A percentile compares a stretch with the other conserved stretches of the same genome.
These are phyloP conservation scores for Nissolia schottii DNA, from an alignment of 306 rosid species.

Conservation along the genomic window DNA sequence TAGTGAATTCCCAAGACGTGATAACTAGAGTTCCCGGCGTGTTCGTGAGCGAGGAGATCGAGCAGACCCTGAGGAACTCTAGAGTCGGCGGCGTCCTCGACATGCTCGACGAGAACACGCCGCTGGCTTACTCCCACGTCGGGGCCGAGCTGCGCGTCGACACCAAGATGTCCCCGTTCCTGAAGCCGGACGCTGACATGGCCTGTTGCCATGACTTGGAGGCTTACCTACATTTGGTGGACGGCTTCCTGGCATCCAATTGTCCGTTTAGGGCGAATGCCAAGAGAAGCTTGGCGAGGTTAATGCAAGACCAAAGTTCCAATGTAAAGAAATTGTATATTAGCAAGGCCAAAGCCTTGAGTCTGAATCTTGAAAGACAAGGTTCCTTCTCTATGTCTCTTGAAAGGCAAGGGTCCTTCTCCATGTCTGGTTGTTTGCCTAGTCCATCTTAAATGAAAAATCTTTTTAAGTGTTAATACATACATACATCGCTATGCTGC, in stretches of 20 bases:
- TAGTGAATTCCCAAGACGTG: conserved; percentile 83
- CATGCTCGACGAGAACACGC: conserved; percentile 41
- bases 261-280: conserved; percentile 87
- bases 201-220: conserved; percentile 94
- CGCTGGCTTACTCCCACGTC: conserved; percentile 61
- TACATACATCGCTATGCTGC: background rate
- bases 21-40: conserved; percentile 65
- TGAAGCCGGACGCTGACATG: conserved; percentile 85
- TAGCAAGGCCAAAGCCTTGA: conserved; percentile 61
- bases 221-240: conserved; percentile 89
- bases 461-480: conserved; percentile 22
- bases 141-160: conserved; percentile 75
- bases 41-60: conserved; percentile 49
- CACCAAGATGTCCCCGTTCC: conserved; percentile 84
- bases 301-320: conserved; percentile 61
- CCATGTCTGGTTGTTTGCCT: conserved; percentile 55
- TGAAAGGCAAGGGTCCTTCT: conserved; percentile 5
- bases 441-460: conserved; percentile 49
- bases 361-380: conserved; percentile 39
- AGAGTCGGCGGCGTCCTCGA: conserved; percentile 36
- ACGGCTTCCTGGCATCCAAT: conserved; percentile 79
- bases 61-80: conserved; percentile 32
- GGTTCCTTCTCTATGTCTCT: conserved; percentile 19
- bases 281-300: conserved; percentile 64
- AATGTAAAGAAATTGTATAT: conserved; percentile 78